These are phyloP conservation scores for Penicillium sp. DNA, from an alignment of 2,329 filamentous ascomycete species.

Conservation along the genomic window DNA sequence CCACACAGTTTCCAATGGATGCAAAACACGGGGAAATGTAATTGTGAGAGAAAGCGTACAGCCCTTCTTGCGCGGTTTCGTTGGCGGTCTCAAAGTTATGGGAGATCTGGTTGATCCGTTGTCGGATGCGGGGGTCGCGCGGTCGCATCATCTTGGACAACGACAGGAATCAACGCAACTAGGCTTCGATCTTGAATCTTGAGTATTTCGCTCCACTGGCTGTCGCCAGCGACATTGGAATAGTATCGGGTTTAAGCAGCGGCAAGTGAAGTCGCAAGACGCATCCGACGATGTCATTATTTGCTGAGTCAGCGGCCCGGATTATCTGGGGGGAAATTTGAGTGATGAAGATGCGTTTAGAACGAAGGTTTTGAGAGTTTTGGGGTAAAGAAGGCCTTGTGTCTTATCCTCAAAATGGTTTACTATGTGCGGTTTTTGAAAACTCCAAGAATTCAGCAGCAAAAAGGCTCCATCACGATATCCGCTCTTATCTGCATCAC, in stretches of 20 bases:
- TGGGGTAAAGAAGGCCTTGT: not conserved
- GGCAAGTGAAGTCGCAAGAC: constrained; percentile 17
- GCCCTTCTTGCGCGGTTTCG: constrained; percentile 83
- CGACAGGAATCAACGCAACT: not conserved
- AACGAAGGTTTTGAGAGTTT: not conserved
- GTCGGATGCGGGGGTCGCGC: constrained; percentile 80
- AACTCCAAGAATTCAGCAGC: constrained; percentile 51
- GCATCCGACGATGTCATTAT: constrained; percentile 27
- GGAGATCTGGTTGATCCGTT: constrained; percentile 89
- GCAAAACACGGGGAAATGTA: constrained; percentile 81
- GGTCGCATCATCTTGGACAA: constrained; percentile 56
- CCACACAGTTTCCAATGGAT: constrained; percentile 64
- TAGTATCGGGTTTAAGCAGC: constrained; percentile 8
- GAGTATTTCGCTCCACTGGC: constrained; percentile 11
- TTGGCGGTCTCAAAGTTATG: constrained; percentile 89
- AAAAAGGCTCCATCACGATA: constrained; percentile 46
- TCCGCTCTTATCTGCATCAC: constrained; percentile 62
- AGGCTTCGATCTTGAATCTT: not conserved
- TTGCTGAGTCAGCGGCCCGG: constrained; percentile 27
- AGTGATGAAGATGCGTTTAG: not conserved
- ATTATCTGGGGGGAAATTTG: constrained; percentile 1
- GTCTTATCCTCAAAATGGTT: constrained; percentile 43
- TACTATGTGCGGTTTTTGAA: constrained; percentile 69
- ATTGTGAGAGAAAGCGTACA: constrained; percentile 83
- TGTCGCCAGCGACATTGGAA: constrained; percentile 16